Percentiles rank a stretch among this genome's conserved stretches.
phyloP scores from a whole-genome alignment of 768 basidiomycete species.

The Coprinopsis sp. region DNA sequence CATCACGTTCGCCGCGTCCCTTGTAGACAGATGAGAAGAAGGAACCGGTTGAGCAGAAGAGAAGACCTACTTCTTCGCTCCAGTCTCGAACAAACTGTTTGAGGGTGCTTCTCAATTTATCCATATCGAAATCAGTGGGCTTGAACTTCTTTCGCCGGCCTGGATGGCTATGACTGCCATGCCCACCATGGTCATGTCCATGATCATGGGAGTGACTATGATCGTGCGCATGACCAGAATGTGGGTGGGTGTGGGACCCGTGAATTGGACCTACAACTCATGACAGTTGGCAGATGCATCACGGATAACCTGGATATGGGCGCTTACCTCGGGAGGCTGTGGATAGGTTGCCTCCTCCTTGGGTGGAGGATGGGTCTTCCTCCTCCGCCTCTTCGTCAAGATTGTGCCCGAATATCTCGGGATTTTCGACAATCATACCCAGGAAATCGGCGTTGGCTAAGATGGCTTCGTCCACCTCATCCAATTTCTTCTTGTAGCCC shows the following conservation, averaged over 20 bases:
- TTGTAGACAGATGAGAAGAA: slow-evolving; percentile 23
- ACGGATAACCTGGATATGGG: too few relatives aligned
- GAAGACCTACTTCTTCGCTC: slow-evolving; percentile 63
- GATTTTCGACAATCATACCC: slow-evolving; percentile 65
- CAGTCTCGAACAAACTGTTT: slow-evolving; percentile 94
- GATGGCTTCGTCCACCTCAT: slow-evolving; percentile 78
- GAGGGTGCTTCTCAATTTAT: slow-evolving; percentile 86
- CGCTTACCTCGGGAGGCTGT: not conserved
- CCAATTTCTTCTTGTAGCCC: slow-evolving; percentile 76
- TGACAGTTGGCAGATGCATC: too few relatives aligned
- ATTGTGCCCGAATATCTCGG: slow-evolving; percentile 74
- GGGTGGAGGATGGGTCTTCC: slow-evolving; percentile 11
- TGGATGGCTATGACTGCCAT: too few relatives aligned
- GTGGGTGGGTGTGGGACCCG: slow-evolving; percentile 16
- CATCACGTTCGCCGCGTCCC: slow-evolving; percentile 74
- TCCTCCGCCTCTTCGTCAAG: slow-evolving; percentile 27
- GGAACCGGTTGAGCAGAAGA: not conserved
- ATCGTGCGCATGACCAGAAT: slow-evolving; percentile 20
- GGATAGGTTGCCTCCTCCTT: slow-evolving; percentile 8
- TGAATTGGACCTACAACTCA: not conserved
- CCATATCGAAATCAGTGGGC: slow-evolving; percentile 75
- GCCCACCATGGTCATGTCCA: slow-evolving; percentile 26
- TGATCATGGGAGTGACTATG: slow-evolving; percentile 30
- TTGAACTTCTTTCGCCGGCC: slow-evolving; percentile 32
- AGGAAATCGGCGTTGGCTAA: slow-evolving; percentile 76